Evolutionary conservation across 2,329 filamentous ascomycete genomes (phyloP).

Genomic region (Metarhizium robertsii): DNA sequence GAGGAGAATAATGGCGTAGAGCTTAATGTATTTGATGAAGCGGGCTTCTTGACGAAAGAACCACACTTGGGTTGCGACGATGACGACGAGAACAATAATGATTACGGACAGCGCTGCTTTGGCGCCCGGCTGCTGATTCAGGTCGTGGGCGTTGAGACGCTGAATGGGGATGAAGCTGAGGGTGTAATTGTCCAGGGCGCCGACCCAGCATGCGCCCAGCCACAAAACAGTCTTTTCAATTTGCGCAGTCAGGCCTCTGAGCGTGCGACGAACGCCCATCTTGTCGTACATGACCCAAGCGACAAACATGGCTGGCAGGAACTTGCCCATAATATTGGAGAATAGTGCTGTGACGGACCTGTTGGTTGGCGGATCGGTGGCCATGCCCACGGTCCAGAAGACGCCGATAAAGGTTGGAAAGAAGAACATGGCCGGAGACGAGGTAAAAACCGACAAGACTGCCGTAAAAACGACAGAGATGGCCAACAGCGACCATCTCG

Average conservation of each 20-base stretch:
- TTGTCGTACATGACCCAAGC: conserved; percentile 82
- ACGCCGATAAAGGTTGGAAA: conserved; percentile 71
- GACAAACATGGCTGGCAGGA: conserved; percentile 79
- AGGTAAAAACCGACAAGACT: conserved; percentile 71
- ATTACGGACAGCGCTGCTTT: conserved; percentile 73
- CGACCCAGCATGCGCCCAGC: conserved; percentile 85
- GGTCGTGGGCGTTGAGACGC: conserved; percentile 82
- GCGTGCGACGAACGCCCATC: conserved; percentile 64
- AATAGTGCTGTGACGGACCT: conserved; percentile 60
- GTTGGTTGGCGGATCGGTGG: conserved; percentile 72
- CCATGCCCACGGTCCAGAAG: conserved; percentile 85
- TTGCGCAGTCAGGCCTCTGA: conserved; percentile 67
- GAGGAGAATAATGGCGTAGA: conserved; percentile 62
- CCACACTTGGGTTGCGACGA: conserved; percentile 71
- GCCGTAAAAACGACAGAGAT: conserved; percentile 74
- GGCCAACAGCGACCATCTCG: conserved; percentile 74
- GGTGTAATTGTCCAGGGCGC: conserved; percentile 88
- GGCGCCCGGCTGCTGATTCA: conserved; percentile 81
- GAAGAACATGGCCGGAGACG: conserved; percentile 73
- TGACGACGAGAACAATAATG: conserved; percentile 56
- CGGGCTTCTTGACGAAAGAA: conserved; percentile 79
- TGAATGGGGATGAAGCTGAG: conserved; percentile 90
- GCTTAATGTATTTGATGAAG: conserved; percentile 64
- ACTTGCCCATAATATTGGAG: conserved; percentile 69
- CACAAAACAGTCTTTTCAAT: conserved; percentile 85